phyloP scores from a whole-genome alignment of 352 stramenopile genomes.

The Globisporangium echinulatum region DNA sequence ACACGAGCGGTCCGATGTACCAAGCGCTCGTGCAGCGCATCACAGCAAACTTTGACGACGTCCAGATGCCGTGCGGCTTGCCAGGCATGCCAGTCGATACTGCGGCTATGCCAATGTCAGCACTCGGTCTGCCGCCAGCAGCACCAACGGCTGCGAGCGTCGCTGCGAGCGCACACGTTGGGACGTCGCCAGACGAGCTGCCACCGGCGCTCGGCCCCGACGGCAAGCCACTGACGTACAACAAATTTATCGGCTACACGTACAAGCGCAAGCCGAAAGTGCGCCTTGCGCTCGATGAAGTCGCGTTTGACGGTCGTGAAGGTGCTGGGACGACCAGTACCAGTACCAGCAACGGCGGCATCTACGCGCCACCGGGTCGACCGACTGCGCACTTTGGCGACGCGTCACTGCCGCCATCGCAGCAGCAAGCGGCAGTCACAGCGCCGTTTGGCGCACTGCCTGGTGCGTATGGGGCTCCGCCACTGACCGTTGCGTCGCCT shows the following conservation, averaged over 20 bases:
- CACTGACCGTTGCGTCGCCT: no score
- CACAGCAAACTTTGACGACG: constrained; percentile 96
- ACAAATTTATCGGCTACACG: constrained; percentile 91
- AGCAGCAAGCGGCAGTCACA: neutral
- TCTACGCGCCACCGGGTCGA: neutral
- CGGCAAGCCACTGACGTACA: constrained; percentile 81
- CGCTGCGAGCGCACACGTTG: constrained; percentile 1
- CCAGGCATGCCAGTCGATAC: constrained; percentile 11
- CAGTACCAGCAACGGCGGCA: neutral
- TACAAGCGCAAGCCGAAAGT: constrained; percentile 87
- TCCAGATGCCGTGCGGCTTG: constrained; percentile 70
- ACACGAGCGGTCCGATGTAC: constrained; percentile 46
- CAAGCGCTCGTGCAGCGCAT: constrained; percentile 80
- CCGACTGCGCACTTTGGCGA: neutral
- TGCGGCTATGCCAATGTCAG: neutral
- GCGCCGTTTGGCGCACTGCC: neutral
- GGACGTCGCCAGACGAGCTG: constrained; percentile 16
- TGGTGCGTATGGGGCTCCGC: neutral
- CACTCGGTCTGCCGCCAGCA: neutral
- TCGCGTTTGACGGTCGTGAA: constrained; percentile 40
- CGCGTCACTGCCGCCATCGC: neutral
- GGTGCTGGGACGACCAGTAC: neutral
- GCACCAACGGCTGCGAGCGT: constrained; percentile 1
- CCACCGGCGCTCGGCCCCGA: constrained; percentile 49
- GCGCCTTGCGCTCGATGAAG: constrained; percentile 69